phyloP scores from a whole-genome alignment of 2,329 filamentous ascomycete genomes.

The Pyrenophora graminea region DNA sequence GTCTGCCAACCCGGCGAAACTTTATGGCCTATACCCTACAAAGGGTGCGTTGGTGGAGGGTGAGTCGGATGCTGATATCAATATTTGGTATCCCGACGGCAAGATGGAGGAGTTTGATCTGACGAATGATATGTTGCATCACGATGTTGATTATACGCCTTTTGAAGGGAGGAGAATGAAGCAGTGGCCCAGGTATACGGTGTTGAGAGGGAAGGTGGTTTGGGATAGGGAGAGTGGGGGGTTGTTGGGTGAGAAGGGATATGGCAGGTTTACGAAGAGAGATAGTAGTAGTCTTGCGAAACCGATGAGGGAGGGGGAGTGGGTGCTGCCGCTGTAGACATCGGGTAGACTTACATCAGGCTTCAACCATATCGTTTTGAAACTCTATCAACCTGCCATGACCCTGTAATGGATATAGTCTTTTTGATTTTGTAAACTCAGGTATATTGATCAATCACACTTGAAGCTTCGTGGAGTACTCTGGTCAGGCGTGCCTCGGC shows the following conservation, averaged over 20 bases:
- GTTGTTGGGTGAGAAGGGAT: constrained; percentile 53
- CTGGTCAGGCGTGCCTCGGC: background rate
- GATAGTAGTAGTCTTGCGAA: constrained; percentile 47
- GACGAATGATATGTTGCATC: constrained; percentile 61
- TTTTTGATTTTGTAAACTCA: no score
- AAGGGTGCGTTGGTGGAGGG: constrained; percentile 58
- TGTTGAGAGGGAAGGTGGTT: constrained; percentile 62
- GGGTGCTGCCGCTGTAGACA: constrained; percentile 24
- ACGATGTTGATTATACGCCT: constrained; percentile 66
- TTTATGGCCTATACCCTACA: constrained; percentile 60
- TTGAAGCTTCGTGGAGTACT: no score
- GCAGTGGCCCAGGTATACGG: constrained; percentile 66
- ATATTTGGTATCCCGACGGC: constrained; percentile 54
- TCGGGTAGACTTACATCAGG: no score
- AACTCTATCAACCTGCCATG: no score
- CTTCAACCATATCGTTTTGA: no score
- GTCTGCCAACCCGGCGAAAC: constrained; percentile 59
- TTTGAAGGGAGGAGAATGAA: constrained; percentile 61
- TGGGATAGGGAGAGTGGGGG: constrained; percentile 62
- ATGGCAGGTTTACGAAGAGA: constrained; percentile 56
- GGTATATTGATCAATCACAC: no score
- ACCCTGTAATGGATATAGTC: no score
- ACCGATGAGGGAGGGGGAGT: constrained; percentile 25
- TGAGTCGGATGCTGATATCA: constrained; percentile 59
- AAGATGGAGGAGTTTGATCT: constrained; percentile 51